Evolutionary conservation across 345 rosid genomes (phyloP).

Genomic region (Pugionium cornutum): DNA sequence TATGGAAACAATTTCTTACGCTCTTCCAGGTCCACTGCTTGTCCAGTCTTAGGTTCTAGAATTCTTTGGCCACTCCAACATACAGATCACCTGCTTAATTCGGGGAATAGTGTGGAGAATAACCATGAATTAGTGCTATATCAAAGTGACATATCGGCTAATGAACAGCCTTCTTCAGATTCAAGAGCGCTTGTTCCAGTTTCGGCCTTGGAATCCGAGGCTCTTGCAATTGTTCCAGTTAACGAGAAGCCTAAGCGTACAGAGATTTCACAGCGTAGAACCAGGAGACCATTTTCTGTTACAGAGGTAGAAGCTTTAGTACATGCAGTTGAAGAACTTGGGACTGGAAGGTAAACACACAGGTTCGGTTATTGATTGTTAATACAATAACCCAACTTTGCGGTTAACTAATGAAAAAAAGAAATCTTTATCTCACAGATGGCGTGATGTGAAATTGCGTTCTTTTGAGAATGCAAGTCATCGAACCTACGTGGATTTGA

Average conservation of each 20-base stretch:
- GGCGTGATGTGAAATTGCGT: conserved; percentile 82
- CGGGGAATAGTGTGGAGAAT: conserved; percentile 42
- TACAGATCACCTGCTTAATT: conserved; percentile 30
- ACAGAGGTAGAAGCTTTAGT: conserved; percentile 94
- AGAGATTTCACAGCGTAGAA: conserved; percentile 84
- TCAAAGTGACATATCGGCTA: conserved; percentile 45
- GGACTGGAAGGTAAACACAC: conserved; percentile 78
- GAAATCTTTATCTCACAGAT: conserved; percentile 50
- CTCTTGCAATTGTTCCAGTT: conserved; percentile 64
- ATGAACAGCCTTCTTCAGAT: conserved; percentile 45
- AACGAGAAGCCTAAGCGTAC: conserved; percentile 64
- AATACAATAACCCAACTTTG: not conserved
- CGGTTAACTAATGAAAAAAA: conserved; percentile 15
- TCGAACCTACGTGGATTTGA: conserved; percentile 82
- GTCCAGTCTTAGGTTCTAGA: conserved; percentile 43
- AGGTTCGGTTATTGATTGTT: not conserved
- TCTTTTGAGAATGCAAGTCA: conserved; percentile 73
- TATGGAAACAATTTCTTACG: conserved; percentile 24
- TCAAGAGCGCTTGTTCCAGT: conserved; percentile 66
- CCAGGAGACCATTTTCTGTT: conserved; percentile 96
- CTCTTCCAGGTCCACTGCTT: conserved; percentile 49
- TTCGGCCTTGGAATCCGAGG: conserved; percentile 45
- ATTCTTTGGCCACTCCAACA: conserved; percentile 31
- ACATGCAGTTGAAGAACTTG: conserved; percentile 84
- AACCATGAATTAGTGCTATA: conserved; percentile 49